Evolutionary conservation across 1,139 yeast genomes (phyloP).

Genomic region (Candida sojae): DNA sequence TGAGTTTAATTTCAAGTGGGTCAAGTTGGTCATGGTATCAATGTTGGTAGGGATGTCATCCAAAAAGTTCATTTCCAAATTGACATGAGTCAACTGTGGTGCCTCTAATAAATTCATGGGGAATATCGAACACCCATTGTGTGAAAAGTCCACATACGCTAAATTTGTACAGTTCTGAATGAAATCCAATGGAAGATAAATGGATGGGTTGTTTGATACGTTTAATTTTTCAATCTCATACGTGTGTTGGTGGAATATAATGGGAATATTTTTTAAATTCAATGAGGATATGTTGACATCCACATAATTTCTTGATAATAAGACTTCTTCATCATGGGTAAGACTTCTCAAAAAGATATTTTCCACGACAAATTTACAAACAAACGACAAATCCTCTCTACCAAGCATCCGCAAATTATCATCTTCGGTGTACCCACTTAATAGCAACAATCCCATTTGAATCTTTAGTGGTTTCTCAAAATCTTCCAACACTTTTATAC

Average conservation of each 20-base stretch:
- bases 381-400: slow-evolving; percentile 81
- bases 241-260: slow-evolving; percentile 77
- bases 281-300: slow-evolving; percentile 75
- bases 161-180: slow-evolving; percentile 80
- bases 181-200: slow-evolving; percentile 80
- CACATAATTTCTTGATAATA: slow-evolving; percentile 65
- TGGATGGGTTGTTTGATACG: slow-evolving; percentile 85
- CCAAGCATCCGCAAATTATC: slow-evolving; percentile 82
- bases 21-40: slow-evolving; percentile 53
- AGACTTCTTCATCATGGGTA: slow-evolving; percentile 65
- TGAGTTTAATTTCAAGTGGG: slow-evolving; percentile 63
- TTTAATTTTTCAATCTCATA: slow-evolving; percentile 80
- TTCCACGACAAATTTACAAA: slow-evolving; percentile 83
- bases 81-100: slow-evolving; percentile 64
- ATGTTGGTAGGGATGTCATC: slow-evolving; percentile 62
- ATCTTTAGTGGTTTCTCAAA: slow-evolving; percentile 78
- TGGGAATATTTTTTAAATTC: slow-evolving; percentile 83
- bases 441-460: slow-evolving; percentile 69
- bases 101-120: slow-evolving; percentile 77
- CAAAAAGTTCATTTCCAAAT: slow-evolving; percentile 77
- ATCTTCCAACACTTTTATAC: slow-evolving; percentile 71
- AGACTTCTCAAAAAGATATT: slow-evolving; percentile 70
- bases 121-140: slow-evolving; percentile 72
- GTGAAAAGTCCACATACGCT: slow-evolving; percentile 64
- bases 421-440: slow-evolving; percentile 77